These are phyloP conservation scores for Sporothrix globosa DNA, from an alignment of 2,329 filamentous ascomycete species.

Conservation along the genomic window DNA sequence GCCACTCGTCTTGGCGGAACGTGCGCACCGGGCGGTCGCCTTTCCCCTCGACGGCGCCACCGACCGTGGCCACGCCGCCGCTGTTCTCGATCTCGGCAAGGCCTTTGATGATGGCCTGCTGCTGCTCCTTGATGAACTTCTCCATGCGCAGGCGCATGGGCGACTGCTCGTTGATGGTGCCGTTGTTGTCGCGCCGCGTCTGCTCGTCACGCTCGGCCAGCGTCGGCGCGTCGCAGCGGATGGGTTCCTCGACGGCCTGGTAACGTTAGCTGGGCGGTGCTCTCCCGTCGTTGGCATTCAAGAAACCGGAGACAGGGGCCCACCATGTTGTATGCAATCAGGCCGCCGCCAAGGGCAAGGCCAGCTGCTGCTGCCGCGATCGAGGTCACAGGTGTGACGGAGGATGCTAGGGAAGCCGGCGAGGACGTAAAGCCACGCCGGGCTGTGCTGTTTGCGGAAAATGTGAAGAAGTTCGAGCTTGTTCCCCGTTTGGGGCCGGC, in stretches of 20 bases:
- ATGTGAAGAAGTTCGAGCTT: background rate
- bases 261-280: background rate
- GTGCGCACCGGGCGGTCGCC: conserved; percentile 53
- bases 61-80: conserved; percentile 32
- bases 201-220: conserved; percentile 85
- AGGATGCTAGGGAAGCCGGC: background rate
- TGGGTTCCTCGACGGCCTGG: conserved; percentile 49
- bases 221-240: conserved; percentile 63
- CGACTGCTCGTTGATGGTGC: conserved; percentile 69
- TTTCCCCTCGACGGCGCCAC: conserved; percentile 32
- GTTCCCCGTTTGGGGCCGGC: background rate
- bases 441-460: background rate
- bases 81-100: conserved; percentile 66
- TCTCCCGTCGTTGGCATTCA: background rate
- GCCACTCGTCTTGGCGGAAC: conserved; percentile 86
- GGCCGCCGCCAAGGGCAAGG: conserved; percentile 46
- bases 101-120: conserved; percentile 81
- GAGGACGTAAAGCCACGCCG: conserved; percentile 22
- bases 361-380: conserved; percentile 18
- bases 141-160: conserved; percentile 99
- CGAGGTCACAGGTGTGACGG: conserved; percentile 9
- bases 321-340: conserved; percentile 63
- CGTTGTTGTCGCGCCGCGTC: conserved; percentile 73
- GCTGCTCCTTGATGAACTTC: conserved; percentile 89
- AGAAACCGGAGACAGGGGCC: conserved; percentile 31